Conservation (phyloP, 805 yeast genomes). For the Yamadazyma scolyti region DNA sequence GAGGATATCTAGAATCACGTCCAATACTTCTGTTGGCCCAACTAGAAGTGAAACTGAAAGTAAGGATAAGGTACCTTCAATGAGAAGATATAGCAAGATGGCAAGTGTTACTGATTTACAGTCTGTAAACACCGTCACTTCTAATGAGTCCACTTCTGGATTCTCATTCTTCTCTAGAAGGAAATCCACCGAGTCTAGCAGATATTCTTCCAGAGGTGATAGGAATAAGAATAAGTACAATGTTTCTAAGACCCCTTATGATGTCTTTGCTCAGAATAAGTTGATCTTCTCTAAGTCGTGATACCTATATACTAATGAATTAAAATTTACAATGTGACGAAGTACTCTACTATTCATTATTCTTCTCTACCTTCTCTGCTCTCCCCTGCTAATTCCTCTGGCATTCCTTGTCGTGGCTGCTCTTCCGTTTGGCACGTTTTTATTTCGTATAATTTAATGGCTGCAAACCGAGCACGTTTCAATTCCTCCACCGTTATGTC, state of each 20-base stretch:
- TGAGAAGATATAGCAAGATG: conserved; percentile 3
- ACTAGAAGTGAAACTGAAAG: conserved; percentile 11
- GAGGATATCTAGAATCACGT: conserved; percentile 6
- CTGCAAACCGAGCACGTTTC: too few species aligned
- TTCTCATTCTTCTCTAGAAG: conserved; percentile 14
- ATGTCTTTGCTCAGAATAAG: conserved; percentile 12
- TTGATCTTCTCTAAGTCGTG: too few species aligned
- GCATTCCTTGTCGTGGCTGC: too few species aligned
- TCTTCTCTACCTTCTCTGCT: too few species aligned
- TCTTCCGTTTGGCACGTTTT: too few species aligned
- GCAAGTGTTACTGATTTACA: conserved; percentile 11
- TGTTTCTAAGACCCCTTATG: conserved; percentile 13
- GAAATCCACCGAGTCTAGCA: conserved; percentile 9
- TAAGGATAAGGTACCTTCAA: conserved; percentile 4
- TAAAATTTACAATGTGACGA: too few species aligned
- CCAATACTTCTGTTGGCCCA: conserved; percentile 11
- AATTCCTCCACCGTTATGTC: too few species aligned
- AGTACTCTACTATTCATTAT: too few species aligned
- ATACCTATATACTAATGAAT: too few species aligned
- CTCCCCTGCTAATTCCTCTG: too few species aligned
- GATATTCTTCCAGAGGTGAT: conserved; percentile 10
- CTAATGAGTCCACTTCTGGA: conserved; percentile 15
- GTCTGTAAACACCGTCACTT: conserved; percentile 10
- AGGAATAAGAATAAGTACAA: conserved; percentile 13
- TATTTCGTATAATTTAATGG: too few species aligned